Percentiles rank a stretch among this genome's conserved stretches.
Evolutionary conservation across 208 protist genomes (phyloP).

Genomic region (Phytomonas francai): DNA sequence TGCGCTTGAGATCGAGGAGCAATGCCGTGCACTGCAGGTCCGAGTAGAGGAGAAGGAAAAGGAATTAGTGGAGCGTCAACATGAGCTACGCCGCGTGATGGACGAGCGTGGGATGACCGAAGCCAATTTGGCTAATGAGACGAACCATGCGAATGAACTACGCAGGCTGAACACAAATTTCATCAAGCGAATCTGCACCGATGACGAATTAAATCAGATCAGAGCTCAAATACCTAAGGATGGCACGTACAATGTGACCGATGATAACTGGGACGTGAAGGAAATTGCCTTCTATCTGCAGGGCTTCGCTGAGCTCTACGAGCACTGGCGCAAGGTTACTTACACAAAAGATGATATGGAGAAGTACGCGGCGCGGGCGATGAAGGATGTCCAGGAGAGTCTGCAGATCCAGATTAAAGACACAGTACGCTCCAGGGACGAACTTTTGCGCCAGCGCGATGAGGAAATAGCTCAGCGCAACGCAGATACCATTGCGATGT

Average conservation of each 20-base stretch:
- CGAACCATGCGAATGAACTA: conserved; percentile 55
- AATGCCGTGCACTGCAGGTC: conserved; percentile 51
- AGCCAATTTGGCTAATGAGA: conserved; percentile 62
- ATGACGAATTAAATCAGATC: conserved; percentile 62
- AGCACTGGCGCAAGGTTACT: conserved; percentile 62
- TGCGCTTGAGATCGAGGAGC: conserved; percentile 82
- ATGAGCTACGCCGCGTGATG: conserved; percentile 46
- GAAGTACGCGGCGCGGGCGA: conserved; percentile 62
- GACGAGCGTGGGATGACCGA: conserved; percentile 54
- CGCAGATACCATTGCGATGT: conserved; percentile 54
- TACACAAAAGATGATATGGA: conserved; percentile 87
- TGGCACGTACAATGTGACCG: conserved; percentile 47
- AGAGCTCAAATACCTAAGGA: conserved; percentile 51
- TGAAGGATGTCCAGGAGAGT: conserved; percentile 57
- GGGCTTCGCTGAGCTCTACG: conserved; percentile 65
- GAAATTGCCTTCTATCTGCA: conserved; percentile 77
- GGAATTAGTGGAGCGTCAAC: conserved; percentile 43
- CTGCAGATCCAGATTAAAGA: conserved; percentile 67
- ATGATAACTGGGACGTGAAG: conserved; percentile 81
- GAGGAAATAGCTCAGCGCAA: conserved; percentile 60
- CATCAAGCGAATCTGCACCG: conserved; percentile 79
- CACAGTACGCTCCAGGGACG: conserved; percentile 47
- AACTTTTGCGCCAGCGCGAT: conserved; percentile 55
- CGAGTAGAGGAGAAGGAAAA: conserved; percentile 65
- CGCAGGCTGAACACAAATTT: conserved; percentile 67